Conservation (phyloP, 169 alveolate species). For the Babesia gibsoni region DNA sequence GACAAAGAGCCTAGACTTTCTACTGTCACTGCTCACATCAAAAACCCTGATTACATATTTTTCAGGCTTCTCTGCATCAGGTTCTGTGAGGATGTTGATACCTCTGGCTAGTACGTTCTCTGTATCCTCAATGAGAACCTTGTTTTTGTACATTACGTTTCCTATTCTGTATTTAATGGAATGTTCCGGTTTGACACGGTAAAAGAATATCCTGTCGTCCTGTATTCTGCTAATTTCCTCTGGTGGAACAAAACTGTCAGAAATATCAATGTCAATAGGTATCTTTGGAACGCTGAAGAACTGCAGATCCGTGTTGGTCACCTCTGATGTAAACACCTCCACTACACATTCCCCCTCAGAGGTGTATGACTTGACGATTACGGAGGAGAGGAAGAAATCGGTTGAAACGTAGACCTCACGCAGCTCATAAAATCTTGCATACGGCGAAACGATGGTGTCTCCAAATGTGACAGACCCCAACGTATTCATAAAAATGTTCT, state of each 20-base stretch:
- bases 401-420: conserved; percentile 17
- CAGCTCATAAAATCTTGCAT: background rate
- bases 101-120: conserved; percentile 1
- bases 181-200: conserved; percentile 21
- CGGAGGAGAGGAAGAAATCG: conserved; percentile 12
- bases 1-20: background rate
- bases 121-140: background rate
- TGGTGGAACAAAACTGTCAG: background rate
- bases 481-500: conserved; percentile 14
- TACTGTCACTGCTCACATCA: background rate
- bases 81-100: conserved; percentile 1
- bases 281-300: background rate
- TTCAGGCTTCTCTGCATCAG: too few relatives aligned
- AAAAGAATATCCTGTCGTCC: background rate
- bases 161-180: conserved; percentile 40
- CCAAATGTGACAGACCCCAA: conserved; percentile 26
- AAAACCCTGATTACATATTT: background rate
- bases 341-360: conserved; percentile 16
- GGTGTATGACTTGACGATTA: conserved; percentile 14
- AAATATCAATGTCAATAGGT: background rate
- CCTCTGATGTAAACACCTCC: background rate
- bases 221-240: background rate
- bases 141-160: conserved; percentile 15
- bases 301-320: background rate
- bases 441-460: background rate